phyloP scores from a whole-genome alignment of 345 rosid genomes.

The Kernera saxatilis region DNA sequence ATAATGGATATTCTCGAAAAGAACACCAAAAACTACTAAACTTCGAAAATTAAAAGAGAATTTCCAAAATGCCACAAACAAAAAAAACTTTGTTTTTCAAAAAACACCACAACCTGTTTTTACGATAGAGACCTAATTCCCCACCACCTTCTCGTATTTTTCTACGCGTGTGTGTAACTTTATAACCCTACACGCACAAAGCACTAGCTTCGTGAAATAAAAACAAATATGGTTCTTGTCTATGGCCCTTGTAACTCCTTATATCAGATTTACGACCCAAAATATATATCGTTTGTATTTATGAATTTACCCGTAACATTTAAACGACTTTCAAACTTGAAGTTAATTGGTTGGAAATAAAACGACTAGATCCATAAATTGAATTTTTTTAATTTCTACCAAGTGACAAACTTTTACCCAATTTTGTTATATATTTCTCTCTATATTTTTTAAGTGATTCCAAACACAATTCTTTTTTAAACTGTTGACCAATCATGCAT shows the following conservation, averaged over 20 bases:
- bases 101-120: too few relatives aligned
- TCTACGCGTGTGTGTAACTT: constrained; percentile 15
- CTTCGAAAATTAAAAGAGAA: too few relatives aligned
- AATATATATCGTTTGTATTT: background rate
- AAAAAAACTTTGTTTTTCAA: too few relatives aligned
- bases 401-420: background rate
- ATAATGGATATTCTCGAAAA: too few relatives aligned
- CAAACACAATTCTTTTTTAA: background rate
- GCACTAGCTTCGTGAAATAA: constrained; percentile 13
- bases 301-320: background rate
- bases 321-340: background rate
- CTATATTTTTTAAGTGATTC: background rate
- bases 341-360: background rate
- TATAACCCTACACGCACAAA: constrained; percentile 25
- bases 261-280: background rate
- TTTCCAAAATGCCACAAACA: too few relatives aligned
- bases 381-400: background rate
- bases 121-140: background rate
- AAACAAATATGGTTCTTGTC: constrained; percentile 12
- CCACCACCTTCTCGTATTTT: background rate
- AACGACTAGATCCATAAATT: background rate
- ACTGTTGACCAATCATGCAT: constrained; percentile 7
- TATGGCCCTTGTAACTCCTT: background rate
- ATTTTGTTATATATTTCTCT: background rate
- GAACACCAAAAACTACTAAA: too few relatives aligned